A percentile compares a stretch with the other conserved stretches of the same genome.
phyloP scores from a whole-genome alignment of 2,329 filamentous ascomycete species.

The Falciphora oryzae region DNA sequence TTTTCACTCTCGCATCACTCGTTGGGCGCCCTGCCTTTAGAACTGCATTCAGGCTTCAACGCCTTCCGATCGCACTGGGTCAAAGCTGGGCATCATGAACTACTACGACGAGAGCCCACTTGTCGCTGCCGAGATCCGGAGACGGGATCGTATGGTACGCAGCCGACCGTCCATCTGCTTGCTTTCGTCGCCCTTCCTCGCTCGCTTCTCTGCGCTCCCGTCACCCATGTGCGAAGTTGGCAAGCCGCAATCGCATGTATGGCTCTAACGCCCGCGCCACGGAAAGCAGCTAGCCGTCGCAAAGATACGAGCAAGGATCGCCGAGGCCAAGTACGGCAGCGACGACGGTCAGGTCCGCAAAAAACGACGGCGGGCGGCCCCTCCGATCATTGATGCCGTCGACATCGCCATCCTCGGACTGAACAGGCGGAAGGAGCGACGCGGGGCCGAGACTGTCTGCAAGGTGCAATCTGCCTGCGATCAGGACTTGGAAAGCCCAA shows the following conservation, averaged over 20 bases:
- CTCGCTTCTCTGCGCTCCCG: too few species aligned
- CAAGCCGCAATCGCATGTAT: too few species aligned
- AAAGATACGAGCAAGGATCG: background rate
- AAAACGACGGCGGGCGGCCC: background rate
- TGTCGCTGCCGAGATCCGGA: background rate
- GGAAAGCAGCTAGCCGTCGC: constrained; percentile 2
- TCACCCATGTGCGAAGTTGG: too few species aligned
- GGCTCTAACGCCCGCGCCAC: background rate
- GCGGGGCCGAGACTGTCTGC: background rate
- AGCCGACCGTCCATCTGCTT: background rate
- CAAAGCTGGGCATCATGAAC: background rate
- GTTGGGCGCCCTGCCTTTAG: background rate
- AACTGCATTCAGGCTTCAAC: background rate
- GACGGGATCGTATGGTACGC: background rate
- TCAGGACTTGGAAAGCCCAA: background rate
- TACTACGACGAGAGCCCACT: background rate
- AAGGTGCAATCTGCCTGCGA: background rate
- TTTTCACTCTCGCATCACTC: background rate
- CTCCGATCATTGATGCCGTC: constrained; percentile 2
- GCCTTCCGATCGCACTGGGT: too few species aligned
- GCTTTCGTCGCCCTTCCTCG: background rate
- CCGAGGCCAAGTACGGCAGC: background rate
- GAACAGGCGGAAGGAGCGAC: background rate
- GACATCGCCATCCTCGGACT: constrained; percentile 1
- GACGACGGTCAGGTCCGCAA: too few species aligned